Percentiles rank a stretch among this genome's conserved stretches.
phyloP scores from a whole-genome alignment of 257 asterid genomes.

The Jacaranda mimosifolia region DNA sequence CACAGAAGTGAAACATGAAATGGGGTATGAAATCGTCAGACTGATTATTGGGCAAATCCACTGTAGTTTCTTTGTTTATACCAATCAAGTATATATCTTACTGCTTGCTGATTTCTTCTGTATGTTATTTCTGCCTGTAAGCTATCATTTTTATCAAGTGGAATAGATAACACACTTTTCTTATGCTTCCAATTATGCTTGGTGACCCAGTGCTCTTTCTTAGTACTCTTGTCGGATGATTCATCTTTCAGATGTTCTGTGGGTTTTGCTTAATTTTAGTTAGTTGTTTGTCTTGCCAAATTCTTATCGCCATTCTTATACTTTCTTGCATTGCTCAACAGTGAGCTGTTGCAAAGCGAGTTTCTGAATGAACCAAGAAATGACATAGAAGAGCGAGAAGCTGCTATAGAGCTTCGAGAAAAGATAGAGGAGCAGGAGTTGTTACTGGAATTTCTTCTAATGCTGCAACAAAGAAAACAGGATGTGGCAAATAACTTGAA shows the following conservation, averaged over 20 bases:
- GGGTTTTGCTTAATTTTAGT: background rate
- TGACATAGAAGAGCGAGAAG: slow-evolving; percentile 82
- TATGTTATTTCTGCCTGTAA: background rate
- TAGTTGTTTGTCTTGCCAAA: background rate
- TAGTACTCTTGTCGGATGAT: background rate
- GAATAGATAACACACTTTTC: background rate
- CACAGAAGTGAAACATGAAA: background rate
- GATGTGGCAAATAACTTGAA: slow-evolving; percentile 69
- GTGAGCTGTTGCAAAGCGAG: slow-evolving; percentile 91
- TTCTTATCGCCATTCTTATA: slow-evolving; percentile 8
- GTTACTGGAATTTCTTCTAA: slow-evolving; percentile 82
- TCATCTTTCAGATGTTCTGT: background rate
- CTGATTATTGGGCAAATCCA: background rate
- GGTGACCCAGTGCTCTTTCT: background rate
- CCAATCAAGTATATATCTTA: slow-evolving; percentile 11
- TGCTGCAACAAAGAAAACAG: slow-evolving; percentile 79
- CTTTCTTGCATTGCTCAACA: slow-evolving; percentile 35
- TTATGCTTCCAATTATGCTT: background rate
- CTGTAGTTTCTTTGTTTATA: background rate
- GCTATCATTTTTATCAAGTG: background rate
- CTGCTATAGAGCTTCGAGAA: slow-evolving; percentile 82
- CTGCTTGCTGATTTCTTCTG: slow-evolving; percentile 12
- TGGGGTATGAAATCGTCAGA: background rate
- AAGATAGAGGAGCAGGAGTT: slow-evolving; percentile 88
- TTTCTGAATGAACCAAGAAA: slow-evolving; percentile 84